phyloP scores from a whole-genome alignment of 2,329 filamentous ascomycete species.

The Amauroascus niger region DNA sequence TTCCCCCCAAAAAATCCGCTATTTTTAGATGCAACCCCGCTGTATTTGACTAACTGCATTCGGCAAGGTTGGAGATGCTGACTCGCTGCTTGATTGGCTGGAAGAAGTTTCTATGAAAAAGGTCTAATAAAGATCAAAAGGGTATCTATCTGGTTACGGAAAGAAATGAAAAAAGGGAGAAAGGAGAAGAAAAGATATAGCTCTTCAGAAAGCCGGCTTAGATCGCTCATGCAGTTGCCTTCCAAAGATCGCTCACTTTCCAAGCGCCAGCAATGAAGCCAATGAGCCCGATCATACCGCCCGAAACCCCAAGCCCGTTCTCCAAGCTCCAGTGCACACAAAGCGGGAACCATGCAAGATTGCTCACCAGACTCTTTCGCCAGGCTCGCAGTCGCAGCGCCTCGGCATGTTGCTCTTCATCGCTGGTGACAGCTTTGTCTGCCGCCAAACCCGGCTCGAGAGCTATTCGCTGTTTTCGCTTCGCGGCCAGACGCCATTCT shows the following conservation, averaged over 20 bases:
- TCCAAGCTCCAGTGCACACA: slow-evolving; percentile 75
- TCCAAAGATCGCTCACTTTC: slow-evolving; percentile 40
- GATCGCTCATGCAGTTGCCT: slow-evolving; percentile 24
- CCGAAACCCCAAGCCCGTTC: slow-evolving; percentile 50
- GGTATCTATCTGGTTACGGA: too few species aligned
- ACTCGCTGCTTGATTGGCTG: too few species aligned
- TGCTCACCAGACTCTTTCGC: slow-evolving; percentile 54
- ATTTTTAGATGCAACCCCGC: too few species aligned
- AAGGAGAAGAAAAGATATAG: not conserved
- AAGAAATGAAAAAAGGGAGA: not conserved
- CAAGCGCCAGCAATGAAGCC: slow-evolving; percentile 45
- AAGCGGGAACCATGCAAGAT: slow-evolving; percentile 68
- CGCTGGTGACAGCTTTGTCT: slow-evolving; percentile 15
- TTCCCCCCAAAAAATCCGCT: too few species aligned
- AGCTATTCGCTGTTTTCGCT: slow-evolving; percentile 15
- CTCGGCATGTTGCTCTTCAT: slow-evolving; percentile 23
- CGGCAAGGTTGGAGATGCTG: too few species aligned
- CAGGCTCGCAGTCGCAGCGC: slow-evolving; percentile 44
- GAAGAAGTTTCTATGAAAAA: too few species aligned
- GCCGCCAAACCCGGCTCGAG: not conserved
- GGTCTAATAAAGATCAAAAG: too few species aligned
- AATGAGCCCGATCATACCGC: slow-evolving; percentile 49
- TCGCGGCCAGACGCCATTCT: slow-evolving; percentile 24
- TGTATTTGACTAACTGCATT: too few species aligned
- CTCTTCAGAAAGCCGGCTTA: not conserved